phyloP scores from a whole-genome alignment of 306 rosid genomes.

The Sicyos baderoa region DNA sequence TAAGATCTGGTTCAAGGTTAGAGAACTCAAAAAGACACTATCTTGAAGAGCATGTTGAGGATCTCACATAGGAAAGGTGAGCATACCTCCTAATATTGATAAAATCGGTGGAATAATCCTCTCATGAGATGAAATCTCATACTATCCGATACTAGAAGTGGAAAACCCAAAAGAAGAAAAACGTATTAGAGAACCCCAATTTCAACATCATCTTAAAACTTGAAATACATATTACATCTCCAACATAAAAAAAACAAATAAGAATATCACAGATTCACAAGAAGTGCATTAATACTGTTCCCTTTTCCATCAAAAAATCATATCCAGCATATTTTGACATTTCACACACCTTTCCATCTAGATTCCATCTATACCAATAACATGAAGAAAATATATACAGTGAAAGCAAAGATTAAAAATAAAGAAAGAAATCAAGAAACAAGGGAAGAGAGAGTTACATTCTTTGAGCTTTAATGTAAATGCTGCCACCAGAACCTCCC shows the following conservation, averaged over 20 bases:
- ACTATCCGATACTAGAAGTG: background rate
- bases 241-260: background rate
- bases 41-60: too few species aligned
- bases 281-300: background rate
- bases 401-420: background rate
- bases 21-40: too few species aligned
- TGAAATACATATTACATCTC: background rate
- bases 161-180: background rate
- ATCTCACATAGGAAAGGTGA: too few species aligned
- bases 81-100: too few species aligned
- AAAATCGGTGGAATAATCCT: too few species aligned
- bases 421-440: background rate
- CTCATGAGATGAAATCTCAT: too few species aligned
- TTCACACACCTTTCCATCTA: too few species aligned
- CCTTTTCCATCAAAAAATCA: background rate
- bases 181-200: background rate
- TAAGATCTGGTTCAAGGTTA: too few species aligned
- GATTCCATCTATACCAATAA: too few species aligned
- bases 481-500: constrained; percentile 98
- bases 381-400: too few species aligned
- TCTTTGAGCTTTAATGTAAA: constrained; percentile 54
- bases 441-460: constrained; percentile 42
- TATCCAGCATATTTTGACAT: background rate
- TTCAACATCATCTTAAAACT: background rate
- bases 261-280: background rate